Evolutionary conservation across 768 basidiomycete genomes (phyloP).

Genomic region (Pleurotus eryngii): DNA sequence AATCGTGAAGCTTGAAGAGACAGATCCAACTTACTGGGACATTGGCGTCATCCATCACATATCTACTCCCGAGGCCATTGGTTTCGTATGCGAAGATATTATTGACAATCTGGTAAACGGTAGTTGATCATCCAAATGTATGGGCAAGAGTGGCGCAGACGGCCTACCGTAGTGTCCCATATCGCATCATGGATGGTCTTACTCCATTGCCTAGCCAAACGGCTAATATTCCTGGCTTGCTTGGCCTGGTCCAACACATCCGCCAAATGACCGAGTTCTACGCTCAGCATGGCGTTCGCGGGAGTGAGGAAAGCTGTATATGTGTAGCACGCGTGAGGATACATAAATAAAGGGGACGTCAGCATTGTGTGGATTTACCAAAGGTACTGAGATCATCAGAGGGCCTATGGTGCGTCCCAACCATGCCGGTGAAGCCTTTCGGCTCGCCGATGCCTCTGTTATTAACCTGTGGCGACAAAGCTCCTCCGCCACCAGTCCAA

Average conservation of each 20-base stretch:
- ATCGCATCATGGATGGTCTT: conserved; percentile 55
- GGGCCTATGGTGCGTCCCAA: conserved; percentile 75
- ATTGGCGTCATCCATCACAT: conserved; percentile 85
- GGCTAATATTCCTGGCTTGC: conserved; percentile 47
- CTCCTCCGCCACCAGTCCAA: conserved; percentile 71
- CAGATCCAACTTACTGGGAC: conserved; percentile 55
- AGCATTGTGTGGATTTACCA: conserved; percentile 32
- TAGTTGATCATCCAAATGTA: neutral
- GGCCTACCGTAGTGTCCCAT: conserved; percentile 55
- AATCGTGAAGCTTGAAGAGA: neutral
- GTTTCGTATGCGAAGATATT: conserved; percentile 76
- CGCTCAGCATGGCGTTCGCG: conserved; percentile 81
- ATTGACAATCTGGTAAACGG: conserved; percentile 45
- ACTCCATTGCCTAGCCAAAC: conserved; percentile 56
- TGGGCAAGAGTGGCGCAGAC: neutral
- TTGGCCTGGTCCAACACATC: conserved; percentile 50
- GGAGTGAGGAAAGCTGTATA: conserved; percentile 71
- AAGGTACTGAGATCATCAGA: conserved; percentile 73
- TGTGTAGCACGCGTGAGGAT: too few species aligned
- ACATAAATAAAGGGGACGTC: too few species aligned
- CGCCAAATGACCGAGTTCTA: conserved; percentile 62
- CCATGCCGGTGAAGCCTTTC: conserved; percentile 68
- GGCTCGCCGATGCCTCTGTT: conserved; percentile 76
- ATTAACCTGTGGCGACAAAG: conserved; percentile 58
- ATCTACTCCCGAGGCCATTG: conserved; percentile 69